Evolutionary conservation across 805 yeast species (phyloP).

Genomic region (Yarrowia sp.): DNA sequence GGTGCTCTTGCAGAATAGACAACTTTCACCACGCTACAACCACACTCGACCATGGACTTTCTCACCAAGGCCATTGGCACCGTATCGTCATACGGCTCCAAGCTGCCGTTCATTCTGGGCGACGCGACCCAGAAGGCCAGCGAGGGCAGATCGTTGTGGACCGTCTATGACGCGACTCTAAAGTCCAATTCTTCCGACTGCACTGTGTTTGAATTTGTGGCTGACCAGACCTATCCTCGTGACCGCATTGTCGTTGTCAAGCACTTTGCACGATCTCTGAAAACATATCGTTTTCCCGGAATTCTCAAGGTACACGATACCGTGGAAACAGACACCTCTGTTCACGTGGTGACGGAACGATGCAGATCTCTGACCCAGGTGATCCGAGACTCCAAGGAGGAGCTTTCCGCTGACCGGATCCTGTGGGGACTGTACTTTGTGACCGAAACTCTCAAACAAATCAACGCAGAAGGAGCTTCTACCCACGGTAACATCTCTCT

Average conservation of each 20-base stretch:
- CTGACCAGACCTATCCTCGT: constrained; percentile 39
- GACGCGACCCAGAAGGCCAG: constrained; percentile 33
- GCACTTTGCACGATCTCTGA: constrained; percentile 48
- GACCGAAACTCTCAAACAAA: constrained; percentile 51
- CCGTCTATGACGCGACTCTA: constrained; percentile 54
- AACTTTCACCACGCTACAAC: not conserved
- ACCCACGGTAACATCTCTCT: constrained; percentile 61
- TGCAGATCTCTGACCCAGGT: constrained; percentile 50
- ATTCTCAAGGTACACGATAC: constrained; percentile 60
- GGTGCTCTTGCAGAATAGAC: not conserved
- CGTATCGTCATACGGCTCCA: constrained; percentile 33
- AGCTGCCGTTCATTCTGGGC: constrained; percentile 36
- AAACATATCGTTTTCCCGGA: constrained; percentile 66
- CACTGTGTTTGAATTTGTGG: constrained; percentile 63
- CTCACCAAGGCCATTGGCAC: constrained; percentile 34
- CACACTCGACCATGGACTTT: constrained; percentile 35
- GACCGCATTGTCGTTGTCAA: constrained; percentile 42
- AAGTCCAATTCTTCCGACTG: constrained; percentile 45
- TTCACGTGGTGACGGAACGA: constrained; percentile 66
- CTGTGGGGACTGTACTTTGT: constrained; percentile 54
- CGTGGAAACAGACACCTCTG: constrained; percentile 53
- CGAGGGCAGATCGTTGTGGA: constrained; percentile 53
- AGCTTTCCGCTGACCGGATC: constrained; percentile 38
- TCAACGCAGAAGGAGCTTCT: constrained; percentile 54
- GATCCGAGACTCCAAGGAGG: constrained; percentile 38